phyloP scores from a whole-genome alignment of 192 early-diverging fungal genomes.

The Linnemannia exigua region DNA sequence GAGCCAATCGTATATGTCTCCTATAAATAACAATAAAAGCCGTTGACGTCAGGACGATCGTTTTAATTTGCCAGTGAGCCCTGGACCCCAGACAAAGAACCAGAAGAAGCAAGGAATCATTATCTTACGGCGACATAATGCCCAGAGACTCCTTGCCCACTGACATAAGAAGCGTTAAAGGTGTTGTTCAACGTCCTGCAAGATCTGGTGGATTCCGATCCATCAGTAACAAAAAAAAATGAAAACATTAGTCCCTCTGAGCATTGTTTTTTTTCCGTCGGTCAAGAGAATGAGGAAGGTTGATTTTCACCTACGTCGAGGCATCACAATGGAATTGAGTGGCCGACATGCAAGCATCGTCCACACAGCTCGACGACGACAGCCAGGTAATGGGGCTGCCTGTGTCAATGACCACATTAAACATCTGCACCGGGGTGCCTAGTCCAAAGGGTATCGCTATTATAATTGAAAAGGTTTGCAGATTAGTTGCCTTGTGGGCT shows the following conservation, averaged over 20 bases:
- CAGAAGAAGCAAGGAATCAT: neutral
- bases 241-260: neutral
- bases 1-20: conserved; percentile 35
- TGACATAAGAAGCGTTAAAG: conserved; percentile 32
- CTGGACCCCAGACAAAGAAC: too few species aligned
- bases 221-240: neutral
- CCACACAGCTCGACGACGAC: neutral
- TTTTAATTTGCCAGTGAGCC: too few species aligned
- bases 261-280: neutral
- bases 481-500: neutral
- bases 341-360: neutral
- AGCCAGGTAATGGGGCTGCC: conserved; percentile 80
- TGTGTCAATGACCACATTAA: conserved; percentile 79
- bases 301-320: conserved; percentile 21
- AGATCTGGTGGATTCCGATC: neutral
- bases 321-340: conserved; percentile 14
- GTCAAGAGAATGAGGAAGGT: neutral
- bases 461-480: neutral
- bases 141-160: conserved; percentile 23
- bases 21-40: neutral
- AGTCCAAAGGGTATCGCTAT: conserved; percentile 63
- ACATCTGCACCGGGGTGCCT: conserved; percentile 76
- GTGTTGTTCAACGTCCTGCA: conserved; percentile 15
- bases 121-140: conserved; percentile 15
- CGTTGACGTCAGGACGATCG: neutral